Conservation (phyloP, 306 rosid genomes). For the Chamaecrista fasciculata region DNA sequence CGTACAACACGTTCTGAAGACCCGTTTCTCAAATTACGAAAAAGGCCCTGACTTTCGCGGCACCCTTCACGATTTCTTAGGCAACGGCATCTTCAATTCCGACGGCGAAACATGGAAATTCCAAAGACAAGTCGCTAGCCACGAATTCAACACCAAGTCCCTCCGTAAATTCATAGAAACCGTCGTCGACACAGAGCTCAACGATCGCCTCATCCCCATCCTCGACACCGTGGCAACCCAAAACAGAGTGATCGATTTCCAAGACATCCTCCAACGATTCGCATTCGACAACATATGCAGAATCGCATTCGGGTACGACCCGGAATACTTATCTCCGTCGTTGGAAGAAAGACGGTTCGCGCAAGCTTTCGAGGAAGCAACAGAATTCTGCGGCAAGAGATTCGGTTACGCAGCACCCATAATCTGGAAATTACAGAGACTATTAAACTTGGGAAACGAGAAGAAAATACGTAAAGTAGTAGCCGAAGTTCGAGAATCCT, state of each 20-base stretch:
- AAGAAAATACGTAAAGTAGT: constrained; percentile 24
- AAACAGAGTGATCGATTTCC: constrained; percentile 38
- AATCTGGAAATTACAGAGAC: constrained; percentile 44
- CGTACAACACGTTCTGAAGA: constrained; percentile 64
- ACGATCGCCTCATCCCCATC: constrained; percentile 49
- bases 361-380: constrained; percentile 50
- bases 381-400: constrained; percentile 37
- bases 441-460: constrained; percentile 46
- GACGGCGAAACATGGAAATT: constrained; percentile 58
- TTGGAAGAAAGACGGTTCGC: constrained; percentile 46
- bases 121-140: constrained; percentile 59
- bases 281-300: constrained; percentile 64
- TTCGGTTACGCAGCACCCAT: constrained; percentile 5
- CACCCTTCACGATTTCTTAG: constrained; percentile 51
- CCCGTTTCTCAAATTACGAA: constrained; percentile 45
- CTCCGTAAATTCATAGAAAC: constrained; percentile 53
- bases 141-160: constrained; percentile 49
- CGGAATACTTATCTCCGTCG: constrained; percentile 54
- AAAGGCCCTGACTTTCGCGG: constrained; percentile 34
- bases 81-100: constrained; percentile 57
- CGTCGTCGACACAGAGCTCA: constrained; percentile 58
- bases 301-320: constrained; percentile 69
- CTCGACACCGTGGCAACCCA: constrained; percentile 11
- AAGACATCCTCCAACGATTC: constrained; percentile 67
- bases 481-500: constrained; percentile 45